Base-by-base conservation (phyloP, 352 stramenopile species). In the Pythium plurisporium region DNA sequence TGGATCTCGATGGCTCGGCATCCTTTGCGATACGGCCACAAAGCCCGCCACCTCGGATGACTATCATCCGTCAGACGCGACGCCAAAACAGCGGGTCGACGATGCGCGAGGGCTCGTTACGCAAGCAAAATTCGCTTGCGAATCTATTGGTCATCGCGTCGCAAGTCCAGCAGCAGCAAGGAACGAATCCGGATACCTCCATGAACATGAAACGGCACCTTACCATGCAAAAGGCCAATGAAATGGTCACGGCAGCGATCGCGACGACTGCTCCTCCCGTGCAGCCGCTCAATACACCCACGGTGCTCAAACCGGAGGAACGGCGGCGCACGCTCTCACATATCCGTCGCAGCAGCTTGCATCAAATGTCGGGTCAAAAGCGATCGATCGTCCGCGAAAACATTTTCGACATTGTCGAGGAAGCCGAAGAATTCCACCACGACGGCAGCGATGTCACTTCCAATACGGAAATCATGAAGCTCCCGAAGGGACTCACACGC, bases 391-490 rank as follows among this genome's bases (percentile, higher is more conserved):
- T 86, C 22, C 63, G 73, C 22, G 78, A 88, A 25, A 87, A 91
- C 51, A 87, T 89, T 12, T 89, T 91, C 57, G 78, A 89, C 42
- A 87, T 89, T 38, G 76, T 91, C 2, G 78, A 90, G 51, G 79
- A 89, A 41, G 71, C 79, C 8, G 73, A 86, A 19, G 66, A 64
- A 5, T 72, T 74, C 6, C 43, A 37, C 4, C 26, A 27, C 14
- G 40, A 31, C 30, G 36, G 14, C 25, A 33, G 4, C 15, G 58
- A 59, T 22, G 60, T 65, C 2, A 59, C 14, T 27, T 34, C 33
- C 23, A 69, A 44, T 41, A 77, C 79, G 19, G 82, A 79, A 11
- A 87, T 90, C 60, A 92, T 92, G 82, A 82, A 84, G 48, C 64
- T 92, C 2, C 79, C 79, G 0, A 77, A 84, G 36, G 79, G 79